Evolutionary conservation across 2,329 filamentous ascomycete genomes (phyloP).

Genomic region (Fusarium ambrosium): DNA sequence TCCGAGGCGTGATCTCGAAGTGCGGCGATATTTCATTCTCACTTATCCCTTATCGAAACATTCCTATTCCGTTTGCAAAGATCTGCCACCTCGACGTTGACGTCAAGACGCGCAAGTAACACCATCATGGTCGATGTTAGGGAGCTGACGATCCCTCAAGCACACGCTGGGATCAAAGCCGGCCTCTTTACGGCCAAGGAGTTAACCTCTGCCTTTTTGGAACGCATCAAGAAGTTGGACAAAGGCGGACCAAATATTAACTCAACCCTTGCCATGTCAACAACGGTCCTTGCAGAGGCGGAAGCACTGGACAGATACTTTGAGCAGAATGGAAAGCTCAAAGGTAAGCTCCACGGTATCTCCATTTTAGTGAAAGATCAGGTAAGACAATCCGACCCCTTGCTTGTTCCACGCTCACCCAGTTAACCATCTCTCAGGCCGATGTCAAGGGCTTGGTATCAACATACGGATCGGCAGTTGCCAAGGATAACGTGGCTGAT

Average conservation of each 20-base stretch:
- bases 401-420: neutral
- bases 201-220: neutral
- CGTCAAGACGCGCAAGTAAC: neutral
- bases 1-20: neutral
- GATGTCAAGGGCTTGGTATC: neutral
- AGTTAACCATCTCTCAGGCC: neutral
- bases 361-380: neutral
- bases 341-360: neutral
- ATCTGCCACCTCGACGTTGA: neutral
- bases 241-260: neutral
- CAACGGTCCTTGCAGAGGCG: neutral
- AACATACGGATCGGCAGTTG: neutral
- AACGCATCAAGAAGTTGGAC: neutral
- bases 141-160: neutral
- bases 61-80: neutral
- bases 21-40: neutral
- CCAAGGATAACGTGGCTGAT: neutral
- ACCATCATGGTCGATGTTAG: neutral
- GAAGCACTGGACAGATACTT: neutral
- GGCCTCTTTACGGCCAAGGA: neutral
- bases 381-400: neutral
- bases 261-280: neutral
- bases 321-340: neutral
- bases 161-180: neutral
- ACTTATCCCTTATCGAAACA: neutral